Evolutionary conservation across 805 yeast species (phyloP).

Genomic region (Danielia reshetovae): DNA sequence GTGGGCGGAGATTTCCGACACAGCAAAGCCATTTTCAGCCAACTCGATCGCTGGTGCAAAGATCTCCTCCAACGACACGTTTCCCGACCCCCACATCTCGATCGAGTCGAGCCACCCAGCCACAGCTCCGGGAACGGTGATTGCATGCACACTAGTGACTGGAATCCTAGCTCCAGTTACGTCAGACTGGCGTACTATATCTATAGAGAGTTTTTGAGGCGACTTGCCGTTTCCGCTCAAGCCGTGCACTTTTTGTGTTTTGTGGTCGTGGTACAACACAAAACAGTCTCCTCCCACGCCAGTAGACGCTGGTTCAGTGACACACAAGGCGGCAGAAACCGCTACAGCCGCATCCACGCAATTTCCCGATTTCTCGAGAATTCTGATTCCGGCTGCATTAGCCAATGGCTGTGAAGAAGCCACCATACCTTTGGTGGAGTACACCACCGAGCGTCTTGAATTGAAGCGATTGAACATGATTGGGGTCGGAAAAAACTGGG

Average conservation of each 20-base stretch:
- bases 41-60: slow-evolving; percentile 63
- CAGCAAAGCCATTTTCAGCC: slow-evolving; percentile 65
- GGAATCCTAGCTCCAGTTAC: slow-evolving; percentile 40
- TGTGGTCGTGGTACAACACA: slow-evolving; percentile 49
- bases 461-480: slow-evolving; percentile 27
- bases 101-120: slow-evolving; percentile 77
- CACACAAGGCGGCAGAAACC: slow-evolving; percentile 50
- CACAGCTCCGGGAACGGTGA: slow-evolving; percentile 75
- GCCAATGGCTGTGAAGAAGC: slow-evolving; percentile 77
- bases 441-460: slow-evolving; percentile 71
- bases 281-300: slow-evolving; percentile 72
- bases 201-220: slow-evolving; percentile 47
- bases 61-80: slow-evolving; percentile 53
- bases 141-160: slow-evolving; percentile 49
- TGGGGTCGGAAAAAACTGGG: too few species aligned
- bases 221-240: slow-evolving; percentile 76
- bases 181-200: slow-evolving; percentile 38
- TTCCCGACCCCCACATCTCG: slow-evolving; percentile 70
- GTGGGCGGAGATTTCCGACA: slow-evolving; percentile 53
- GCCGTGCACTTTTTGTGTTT: slow-evolving; percentile 53
- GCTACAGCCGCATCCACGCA: slow-evolving; percentile 65
- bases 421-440: slow-evolving; percentile 69
- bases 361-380: slow-evolving; percentile 70
- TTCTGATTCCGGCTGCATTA: slow-evolving; percentile 64
- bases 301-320: slow-evolving; percentile 56